These are phyloP conservation scores for Angophora floribunda DNA, from an alignment of 345 rosid species.

Conservation along the genomic window DNA sequence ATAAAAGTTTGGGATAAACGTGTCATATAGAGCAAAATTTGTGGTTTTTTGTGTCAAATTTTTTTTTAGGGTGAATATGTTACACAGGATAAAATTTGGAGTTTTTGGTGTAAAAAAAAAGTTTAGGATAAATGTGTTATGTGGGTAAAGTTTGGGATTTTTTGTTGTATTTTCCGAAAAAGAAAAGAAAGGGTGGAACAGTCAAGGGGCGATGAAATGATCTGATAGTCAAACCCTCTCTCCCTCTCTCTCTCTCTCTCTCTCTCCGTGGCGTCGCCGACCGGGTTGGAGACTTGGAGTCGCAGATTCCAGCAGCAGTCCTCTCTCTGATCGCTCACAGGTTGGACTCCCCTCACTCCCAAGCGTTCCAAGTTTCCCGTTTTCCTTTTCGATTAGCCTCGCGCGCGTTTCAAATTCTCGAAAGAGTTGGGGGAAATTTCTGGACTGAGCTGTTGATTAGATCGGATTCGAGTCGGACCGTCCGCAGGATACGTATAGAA, in stretches of 20 bases:
- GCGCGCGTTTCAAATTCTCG: background rate
- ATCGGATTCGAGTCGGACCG: background rate
- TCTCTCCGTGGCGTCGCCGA: background rate
- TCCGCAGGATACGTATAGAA: background rate
- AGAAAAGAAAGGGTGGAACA: accelerated
- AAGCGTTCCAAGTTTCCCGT: background rate
- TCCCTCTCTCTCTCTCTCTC: background rate
- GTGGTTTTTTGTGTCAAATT: no score
- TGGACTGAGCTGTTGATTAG: background rate
- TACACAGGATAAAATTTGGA: no score
- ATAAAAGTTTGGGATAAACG: no score
- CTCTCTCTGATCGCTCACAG: background rate
- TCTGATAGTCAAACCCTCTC: background rate
- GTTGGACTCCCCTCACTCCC: background rate
- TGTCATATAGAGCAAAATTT: no score
- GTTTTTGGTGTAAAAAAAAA: no score
- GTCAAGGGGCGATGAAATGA: background rate
- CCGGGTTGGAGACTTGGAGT: background rate
- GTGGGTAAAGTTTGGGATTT: no score
- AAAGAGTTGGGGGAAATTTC: background rate
- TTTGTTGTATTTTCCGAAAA: no score
- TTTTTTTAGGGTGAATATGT: no score
- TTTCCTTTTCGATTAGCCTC: background rate
- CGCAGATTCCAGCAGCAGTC: background rate
- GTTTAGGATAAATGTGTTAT: no score